Evolutionary conservation across 768 basidiomycete species (phyloP).

Genomic region (Hygrophoropsis aurantiaca): DNA sequence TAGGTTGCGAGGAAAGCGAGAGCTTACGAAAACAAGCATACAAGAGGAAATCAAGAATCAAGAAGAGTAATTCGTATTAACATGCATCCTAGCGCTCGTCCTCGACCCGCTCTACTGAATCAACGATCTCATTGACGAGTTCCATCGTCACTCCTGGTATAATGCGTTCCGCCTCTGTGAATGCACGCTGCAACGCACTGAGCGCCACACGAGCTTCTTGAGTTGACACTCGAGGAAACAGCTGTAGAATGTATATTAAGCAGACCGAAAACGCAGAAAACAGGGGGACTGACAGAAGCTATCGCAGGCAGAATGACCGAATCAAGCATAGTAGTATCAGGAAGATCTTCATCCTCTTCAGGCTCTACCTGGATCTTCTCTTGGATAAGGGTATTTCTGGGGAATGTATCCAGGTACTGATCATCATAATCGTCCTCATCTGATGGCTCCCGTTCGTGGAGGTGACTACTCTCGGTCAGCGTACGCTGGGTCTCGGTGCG

Average conservation of each 20-base stretch:
- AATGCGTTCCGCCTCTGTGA: constrained; percentile 91
- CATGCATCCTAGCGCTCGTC: constrained; percentile 47
- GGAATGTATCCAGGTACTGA: constrained; percentile 51
- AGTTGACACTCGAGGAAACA: constrained; percentile 91
- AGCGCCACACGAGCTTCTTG: constrained; percentile 87
- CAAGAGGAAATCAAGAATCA: constrained; percentile 7
- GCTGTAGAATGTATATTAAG: constrained; percentile 41
- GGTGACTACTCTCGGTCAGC: constrained; percentile 2
- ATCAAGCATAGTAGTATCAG: constrained; percentile 91
- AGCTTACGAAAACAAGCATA: not conserved
- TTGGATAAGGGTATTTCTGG: constrained; percentile 39
- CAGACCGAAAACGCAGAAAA: constrained; percentile 1
- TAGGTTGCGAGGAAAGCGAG: constrained; percentile 14
- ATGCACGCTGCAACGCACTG: constrained; percentile 84
- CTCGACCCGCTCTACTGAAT: constrained; percentile 88
- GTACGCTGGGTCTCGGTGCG: constrained; percentile 27
- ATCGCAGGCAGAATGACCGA: constrained; percentile 96
- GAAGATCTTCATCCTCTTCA: constrained; percentile 56
- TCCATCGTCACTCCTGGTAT: constrained; percentile 95
- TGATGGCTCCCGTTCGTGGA: constrained; percentile 46
- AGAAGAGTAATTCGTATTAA: constrained; percentile 14
- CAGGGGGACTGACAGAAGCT: constrained; percentile 70
- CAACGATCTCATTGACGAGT: constrained; percentile 90
- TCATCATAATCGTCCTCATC: constrained; percentile 70
- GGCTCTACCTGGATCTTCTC: constrained; percentile 30